Conservation (phyloP, 179 eudicot species). For the Spergularia azorica region DNA sequence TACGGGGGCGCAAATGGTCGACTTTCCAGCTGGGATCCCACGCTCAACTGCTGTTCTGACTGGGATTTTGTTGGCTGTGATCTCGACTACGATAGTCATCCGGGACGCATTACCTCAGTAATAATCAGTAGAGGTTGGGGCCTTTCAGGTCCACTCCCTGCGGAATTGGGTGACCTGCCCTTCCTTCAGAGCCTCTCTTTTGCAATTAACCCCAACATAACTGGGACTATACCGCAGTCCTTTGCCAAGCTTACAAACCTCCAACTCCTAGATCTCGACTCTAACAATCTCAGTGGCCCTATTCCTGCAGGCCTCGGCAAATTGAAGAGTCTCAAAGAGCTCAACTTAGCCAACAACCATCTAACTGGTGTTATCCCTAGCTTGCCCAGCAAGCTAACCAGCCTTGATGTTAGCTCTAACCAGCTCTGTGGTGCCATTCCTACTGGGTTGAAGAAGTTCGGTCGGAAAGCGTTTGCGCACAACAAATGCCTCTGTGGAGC, state of each 20-base stretch:
- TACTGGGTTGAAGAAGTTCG: conserved; percentile 13
- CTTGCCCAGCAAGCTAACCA: conserved; percentile 14
- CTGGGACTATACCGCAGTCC: conserved; percentile 15
- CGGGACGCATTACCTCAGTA: not conserved
- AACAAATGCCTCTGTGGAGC: conserved; percentile 29
- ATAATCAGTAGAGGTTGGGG: not conserved
- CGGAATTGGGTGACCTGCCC: not conserved
- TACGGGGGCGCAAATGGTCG: conserved; percentile 13
- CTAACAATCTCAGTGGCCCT: not conserved
- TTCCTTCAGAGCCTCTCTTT: not conserved
- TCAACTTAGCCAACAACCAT: not conserved
- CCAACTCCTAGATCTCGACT: not conserved
- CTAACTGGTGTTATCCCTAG: conserved; percentile 22
- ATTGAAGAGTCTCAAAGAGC: not conserved
- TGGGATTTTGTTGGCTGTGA: conserved; percentile 13
- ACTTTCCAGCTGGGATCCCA: conserved; percentile 11
- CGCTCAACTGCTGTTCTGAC: conserved; percentile 10
- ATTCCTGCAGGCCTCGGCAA: conserved; percentile 1
- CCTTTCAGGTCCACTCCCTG: conserved; percentile 12
- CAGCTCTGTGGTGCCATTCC: conserved; percentile 18
- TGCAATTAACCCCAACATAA: conserved; percentile 9
- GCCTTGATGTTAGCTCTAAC: conserved; percentile 22
- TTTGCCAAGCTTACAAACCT: conserved; percentile 7
- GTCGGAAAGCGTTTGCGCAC: not conserved
- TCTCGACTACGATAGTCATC: not conserved